phyloP scores from a whole-genome alignment of 768 basidiomycete species.

The Austroboletus festivus region DNA sequence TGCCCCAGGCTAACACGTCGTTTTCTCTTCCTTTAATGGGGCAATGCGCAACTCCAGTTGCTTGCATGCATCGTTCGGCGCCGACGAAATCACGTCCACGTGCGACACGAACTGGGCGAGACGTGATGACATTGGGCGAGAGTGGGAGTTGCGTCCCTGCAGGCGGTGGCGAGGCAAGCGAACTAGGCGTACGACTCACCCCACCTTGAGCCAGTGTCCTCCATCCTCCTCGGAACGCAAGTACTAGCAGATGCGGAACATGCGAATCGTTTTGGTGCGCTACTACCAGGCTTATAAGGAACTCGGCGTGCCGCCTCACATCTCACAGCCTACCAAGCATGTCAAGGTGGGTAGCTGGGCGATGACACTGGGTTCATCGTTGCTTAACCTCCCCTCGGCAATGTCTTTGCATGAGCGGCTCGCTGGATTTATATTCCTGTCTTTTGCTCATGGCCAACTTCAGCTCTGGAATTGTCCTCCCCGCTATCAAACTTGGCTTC shows the following conservation, averaged over 20 bases:
- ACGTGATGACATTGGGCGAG: slow-evolving; percentile 59
- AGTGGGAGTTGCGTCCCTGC: slow-evolving; percentile 14
- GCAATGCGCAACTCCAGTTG: slow-evolving; percentile 62
- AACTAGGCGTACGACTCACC: slow-evolving; percentile 12
- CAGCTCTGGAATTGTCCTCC: no score
- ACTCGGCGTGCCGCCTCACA: no score
- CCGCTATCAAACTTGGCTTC: no score
- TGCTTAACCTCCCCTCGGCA: no score
- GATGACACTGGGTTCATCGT: no score
- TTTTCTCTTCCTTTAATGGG: slow-evolving; percentile 44
- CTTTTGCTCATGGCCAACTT: no score
- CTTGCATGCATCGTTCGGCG: slow-evolving; percentile 68
- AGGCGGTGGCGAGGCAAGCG: slow-evolving; percentile 17
- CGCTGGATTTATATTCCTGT: no score
- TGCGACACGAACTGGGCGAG: slow-evolving; percentile 70
- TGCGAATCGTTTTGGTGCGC: slow-evolving; percentile 72
- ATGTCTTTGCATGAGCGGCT: no score
- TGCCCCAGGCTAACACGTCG: slow-evolving; percentile 14
- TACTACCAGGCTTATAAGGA: no score
- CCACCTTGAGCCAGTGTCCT: slow-evolving; percentile 48
- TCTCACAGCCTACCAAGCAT: no score
- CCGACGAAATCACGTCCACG: slow-evolving; percentile 63
- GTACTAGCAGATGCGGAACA: slow-evolving; percentile 76
- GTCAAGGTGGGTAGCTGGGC: no score
- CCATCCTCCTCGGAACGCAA: slow-evolving; percentile 73